Evolutionary conservation across 1,284 basidiomycete genomes (phyloP), one percentile per base, ranked within the genome.

Genomic region (Anthracocystis walkeri): DNA sequence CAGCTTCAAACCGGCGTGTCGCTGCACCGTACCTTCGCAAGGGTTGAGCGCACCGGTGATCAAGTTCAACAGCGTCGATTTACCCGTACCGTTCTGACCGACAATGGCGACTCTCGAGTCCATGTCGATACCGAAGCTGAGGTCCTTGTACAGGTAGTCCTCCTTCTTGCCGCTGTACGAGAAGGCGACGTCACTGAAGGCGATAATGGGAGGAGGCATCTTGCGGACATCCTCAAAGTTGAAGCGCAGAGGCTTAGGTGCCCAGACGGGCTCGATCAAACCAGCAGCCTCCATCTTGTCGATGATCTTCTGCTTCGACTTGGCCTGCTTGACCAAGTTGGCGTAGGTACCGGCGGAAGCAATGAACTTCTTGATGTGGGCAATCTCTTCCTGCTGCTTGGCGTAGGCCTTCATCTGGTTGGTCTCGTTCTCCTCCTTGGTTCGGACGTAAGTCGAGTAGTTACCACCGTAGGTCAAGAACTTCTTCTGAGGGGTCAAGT

Each of bases 231-330:
- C 94, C 87, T 98, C 95, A 85, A 98, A 98, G 89, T 97, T 92
- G 90, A 98, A 99, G 58, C 90, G 89, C 58, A 98, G 88, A 44
- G 90, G 90, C 82, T 90, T 91, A 54, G 90, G 89, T 7, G 86
- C 84, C 84, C 93, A 92, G 63, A 97, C 88, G 86, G 94, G 94
- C 87, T 98, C 94, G 82, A 98, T 89, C 46, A 98, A 89, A 81
- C 96, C 96, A 14, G 95, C 96, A n/a, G 96, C 96, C 89, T 98
- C 96, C 96, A 99, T 98, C 90, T 99, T 99, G 89, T 99, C 96
- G 87, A 99, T 97, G 58, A 86, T 86, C 87, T 99, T 98, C 87
- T 98, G 96, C 88, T 99, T 99, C 53, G 95, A 97, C 88, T 99
- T 98, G 82, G 96, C 96, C 87, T 99, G 96, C 86, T 92, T 94